Percentiles rank a stretch among this genome's conserved stretches.
Evolutionary conservation across 352 stramenopile genomes (phyloP).

Genomic region (Phytophthora cajani): DNA sequence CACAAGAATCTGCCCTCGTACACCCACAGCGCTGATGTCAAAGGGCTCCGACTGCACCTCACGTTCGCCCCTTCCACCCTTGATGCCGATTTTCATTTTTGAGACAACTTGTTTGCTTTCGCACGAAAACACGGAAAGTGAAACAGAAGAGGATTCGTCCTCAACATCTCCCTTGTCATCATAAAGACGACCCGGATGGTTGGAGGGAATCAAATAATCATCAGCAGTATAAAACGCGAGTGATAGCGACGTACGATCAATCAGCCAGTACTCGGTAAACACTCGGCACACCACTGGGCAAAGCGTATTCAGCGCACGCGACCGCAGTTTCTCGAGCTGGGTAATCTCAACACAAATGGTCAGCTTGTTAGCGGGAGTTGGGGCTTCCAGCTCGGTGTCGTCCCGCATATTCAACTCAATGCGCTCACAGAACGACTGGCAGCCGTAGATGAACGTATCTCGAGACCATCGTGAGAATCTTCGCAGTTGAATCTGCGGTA

Average conservation of each 20-base stretch:
- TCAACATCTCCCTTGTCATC: constrained; percentile 26
- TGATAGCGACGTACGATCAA: constrained; percentile 78
- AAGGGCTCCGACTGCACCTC: constrained; percentile 80
- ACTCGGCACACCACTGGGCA: constrained; percentile 72
- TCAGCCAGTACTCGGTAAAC: constrained; percentile 87
- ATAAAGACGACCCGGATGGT: constrained; percentile 41
- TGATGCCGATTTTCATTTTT: constrained; percentile 82
- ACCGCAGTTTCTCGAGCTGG: constrained; percentile 56
- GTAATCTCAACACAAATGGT: constrained; percentile 70
- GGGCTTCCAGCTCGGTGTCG: constrained; percentile 30
- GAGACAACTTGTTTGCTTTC: constrained; percentile 68
- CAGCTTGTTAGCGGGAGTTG: constrained; percentile 54
- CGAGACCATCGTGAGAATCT: constrained; percentile 65
- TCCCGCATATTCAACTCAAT: constrained; percentile 73
- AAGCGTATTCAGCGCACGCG: constrained; percentile 50
- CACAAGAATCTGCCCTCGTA: constrained; percentile 77
- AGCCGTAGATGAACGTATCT: constrained; percentile 76
- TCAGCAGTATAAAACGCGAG: constrained; percentile 75
- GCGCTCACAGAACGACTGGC: constrained; percentile 60
- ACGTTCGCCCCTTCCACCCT: constrained; percentile 34
- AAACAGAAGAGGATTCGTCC: constrained; percentile 46
- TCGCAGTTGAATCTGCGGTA: constrained; percentile 65
- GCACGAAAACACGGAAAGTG: constrained; percentile 78
- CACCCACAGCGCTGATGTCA: constrained; percentile 79
- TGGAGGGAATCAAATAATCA: constrained; percentile 64